These are phyloP conservation scores for Neckera pumila DNA, from an alignment of 225 moss, liverwort and hornwort genomes.

Conservation along the genomic window DNA sequence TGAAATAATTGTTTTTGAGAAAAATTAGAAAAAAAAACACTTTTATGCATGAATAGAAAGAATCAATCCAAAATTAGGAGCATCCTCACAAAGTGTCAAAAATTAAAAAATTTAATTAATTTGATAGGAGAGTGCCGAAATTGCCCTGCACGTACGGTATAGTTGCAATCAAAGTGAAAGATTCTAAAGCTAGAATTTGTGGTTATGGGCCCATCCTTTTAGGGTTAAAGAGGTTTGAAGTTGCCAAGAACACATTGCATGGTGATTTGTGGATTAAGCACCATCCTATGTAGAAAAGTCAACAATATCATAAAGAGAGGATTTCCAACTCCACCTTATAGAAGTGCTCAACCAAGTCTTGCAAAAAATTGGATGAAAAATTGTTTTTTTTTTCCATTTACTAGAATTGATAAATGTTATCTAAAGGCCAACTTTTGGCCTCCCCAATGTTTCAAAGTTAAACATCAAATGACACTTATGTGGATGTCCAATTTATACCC, in stretches of 20 bases:
- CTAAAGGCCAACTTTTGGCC: too few relatives aligned
- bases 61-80: too few relatives aligned
- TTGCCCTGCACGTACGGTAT: too few relatives aligned
- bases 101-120: too few relatives aligned
- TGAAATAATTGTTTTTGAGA: too few relatives aligned
- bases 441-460: not conserved
- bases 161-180: too few relatives aligned
- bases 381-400: not conserved
- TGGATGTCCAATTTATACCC: not conserved
- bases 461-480: not conserved
- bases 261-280: not conserved
- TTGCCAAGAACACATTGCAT: not conserved
- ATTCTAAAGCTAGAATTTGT: not conserved
- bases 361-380: not conserved
- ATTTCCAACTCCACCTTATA: not conserved
- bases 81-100: too few relatives aligned
- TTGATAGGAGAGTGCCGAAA: too few relatives aligned
- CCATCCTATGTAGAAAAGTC: not conserved
- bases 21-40: too few relatives aligned
- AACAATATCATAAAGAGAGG: not conserved
- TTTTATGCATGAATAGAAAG: too few relatives aligned
- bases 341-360: not conserved
- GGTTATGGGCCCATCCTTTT: rapidly evolving
- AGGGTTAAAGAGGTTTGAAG: not conserved
- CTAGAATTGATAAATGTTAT: not conserved